phyloP scores from a whole-genome alignment of 2,329 filamentous ascomycete species.

The Diplocarpon rosae region DNA sequence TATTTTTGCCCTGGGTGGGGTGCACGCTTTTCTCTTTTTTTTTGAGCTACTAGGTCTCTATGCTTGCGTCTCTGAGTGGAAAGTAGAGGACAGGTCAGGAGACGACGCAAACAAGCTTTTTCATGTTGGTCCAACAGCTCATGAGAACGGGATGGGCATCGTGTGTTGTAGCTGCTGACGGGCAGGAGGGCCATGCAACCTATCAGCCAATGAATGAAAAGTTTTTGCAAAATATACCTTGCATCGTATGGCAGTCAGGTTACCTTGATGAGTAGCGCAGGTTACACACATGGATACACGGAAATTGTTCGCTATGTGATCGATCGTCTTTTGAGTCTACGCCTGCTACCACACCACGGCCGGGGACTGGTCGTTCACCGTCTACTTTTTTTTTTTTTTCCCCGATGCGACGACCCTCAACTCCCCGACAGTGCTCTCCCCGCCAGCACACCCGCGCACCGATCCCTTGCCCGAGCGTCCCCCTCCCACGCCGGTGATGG shows the following conservation, averaged over 20 bases:
- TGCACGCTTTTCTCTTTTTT: constrained; percentile 3
- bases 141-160: not conserved
- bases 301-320: no score
- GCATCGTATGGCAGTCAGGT: no score
- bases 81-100: not conserved
- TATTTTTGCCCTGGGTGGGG: constrained; percentile 2
- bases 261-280: not conserved
- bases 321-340: no score
- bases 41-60: constrained; percentile 6
- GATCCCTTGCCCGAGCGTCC: no score
- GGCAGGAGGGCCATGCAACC: not conserved
- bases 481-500: no score
- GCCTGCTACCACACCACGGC: no score
- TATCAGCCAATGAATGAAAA: constrained; percentile 6
- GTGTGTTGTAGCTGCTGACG: not conserved
- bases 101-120: not conserved
- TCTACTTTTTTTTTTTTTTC: no score
- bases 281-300: no score
- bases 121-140: not conserved
- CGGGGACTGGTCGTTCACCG: no score
- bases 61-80: constrained; percentile 1
- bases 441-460: no score
- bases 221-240: not conserved
- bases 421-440: no score
- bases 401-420: no score